These are phyloP conservation scores for Pisolithus sp. DNA, from an alignment of 768 basidiomycete genomes.

Conservation along the genomic window DNA sequence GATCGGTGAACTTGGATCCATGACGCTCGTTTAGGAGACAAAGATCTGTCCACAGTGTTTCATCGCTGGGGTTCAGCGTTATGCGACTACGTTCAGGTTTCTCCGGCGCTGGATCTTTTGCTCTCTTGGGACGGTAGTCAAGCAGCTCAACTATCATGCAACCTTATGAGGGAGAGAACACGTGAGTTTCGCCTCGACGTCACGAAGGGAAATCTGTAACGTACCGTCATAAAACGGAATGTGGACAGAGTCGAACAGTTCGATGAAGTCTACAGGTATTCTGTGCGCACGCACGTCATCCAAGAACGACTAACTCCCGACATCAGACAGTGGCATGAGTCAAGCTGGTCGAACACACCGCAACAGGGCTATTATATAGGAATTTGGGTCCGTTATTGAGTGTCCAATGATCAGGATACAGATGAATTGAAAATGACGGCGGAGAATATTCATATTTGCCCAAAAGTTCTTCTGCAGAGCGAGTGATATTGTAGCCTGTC, in stretches of 20 bases:
- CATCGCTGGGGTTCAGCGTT: conserved; percentile 70
- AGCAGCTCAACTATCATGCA: conserved; percentile 82
- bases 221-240: conserved; percentile 82
- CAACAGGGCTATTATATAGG: conserved; percentile 71
- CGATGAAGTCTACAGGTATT: conserved; percentile 82
- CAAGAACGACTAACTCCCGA: conserved; percentile 52
- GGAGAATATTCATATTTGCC: conserved; percentile 47
- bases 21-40: conserved; percentile 58
- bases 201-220: conserved; percentile 13
- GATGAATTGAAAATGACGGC: conserved; percentile 74
- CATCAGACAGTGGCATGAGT: conserved; percentile 3
- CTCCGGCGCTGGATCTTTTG: conserved; percentile 51
- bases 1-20: conserved; percentile 60
- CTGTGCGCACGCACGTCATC: conserved; percentile 79
- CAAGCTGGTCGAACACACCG: conserved; percentile 31
- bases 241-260: conserved; percentile 65
- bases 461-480: conserved; percentile 54
- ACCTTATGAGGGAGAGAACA: conserved; percentile 36
- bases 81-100: conserved; percentile 61
- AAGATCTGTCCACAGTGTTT: conserved; percentile 75
- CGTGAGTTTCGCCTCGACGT: background rate
- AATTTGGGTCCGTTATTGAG: conserved; percentile 80
- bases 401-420: conserved; percentile 77
- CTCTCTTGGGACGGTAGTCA: conserved; percentile 61
- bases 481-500: conserved; percentile 69